Evolutionary conservation across 768 basidiomycete species (phyloP), one percentile per base, ranked within the genome.

Genomic region (Multifurca ochricompacta): DNA sequence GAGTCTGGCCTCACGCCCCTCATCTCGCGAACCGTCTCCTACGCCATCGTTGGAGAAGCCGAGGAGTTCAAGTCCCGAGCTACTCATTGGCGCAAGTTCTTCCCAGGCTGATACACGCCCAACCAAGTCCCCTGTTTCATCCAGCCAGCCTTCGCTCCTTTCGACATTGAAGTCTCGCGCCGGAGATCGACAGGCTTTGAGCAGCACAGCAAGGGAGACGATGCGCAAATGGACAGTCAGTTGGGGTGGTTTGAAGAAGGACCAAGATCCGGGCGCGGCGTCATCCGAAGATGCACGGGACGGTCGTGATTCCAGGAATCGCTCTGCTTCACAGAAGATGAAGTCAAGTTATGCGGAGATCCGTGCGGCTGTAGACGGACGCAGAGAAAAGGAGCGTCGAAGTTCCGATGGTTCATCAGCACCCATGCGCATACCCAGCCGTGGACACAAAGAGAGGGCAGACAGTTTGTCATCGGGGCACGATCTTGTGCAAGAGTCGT

Each of bases 191-290:
- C 87, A 93, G 67, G 87, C 88, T 6, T 71, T 94, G 40, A 84
- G 82, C 59, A 85, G 87, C 62, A 81, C 87, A 0, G 89, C 92
- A 11, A 87, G 85, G 66, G 94, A 96, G 64, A 78, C 87, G 8
- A 85, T 96, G 76, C 82, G 85, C 55, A 95, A 95, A 66, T 95
- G 91, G 91, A 84, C 91, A 21, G 83, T 82, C 25, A 90, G 82
- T 54, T 93, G 90, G 85, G 73, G 79, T 42, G 75, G 74, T 11
- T 63, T 82, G 66, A 81, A 77, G 70, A 83, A 79, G 66, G 81
- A 83, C 30, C 59, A 41, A 23, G 52, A 67, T 46, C n/a, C 45
- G 19, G 25, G 9, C n/a, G 39, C 19, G 7, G 34, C 44, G 36
- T 36, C 45, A 21, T 44, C 46, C 55, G 42, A 67, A 60, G 49